Evolutionary conservation across 2,329 filamentous ascomycete species (phyloP).

Genomic region (Fusarium tuaranense): DNA sequence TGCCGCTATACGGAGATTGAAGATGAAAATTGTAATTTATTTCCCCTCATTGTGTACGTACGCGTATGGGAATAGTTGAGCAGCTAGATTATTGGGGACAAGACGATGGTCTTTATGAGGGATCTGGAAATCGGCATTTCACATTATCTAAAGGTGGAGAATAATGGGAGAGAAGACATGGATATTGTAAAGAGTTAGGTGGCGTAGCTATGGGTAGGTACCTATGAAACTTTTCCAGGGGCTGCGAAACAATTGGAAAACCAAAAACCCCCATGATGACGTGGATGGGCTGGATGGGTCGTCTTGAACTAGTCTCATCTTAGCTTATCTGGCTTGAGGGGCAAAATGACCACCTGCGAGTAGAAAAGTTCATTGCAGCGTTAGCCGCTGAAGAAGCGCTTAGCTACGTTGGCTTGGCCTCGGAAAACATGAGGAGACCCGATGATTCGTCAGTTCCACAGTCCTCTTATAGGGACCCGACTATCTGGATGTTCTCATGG

Average conservation of each 20-base stretch:
- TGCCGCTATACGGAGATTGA: background rate
- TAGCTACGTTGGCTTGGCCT: background rate
- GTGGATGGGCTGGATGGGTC: background rate
- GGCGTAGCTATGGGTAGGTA: background rate
- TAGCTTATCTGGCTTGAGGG: background rate
- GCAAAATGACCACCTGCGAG: background rate
- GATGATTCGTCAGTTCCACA: too few relatives aligned
- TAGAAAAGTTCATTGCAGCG: background rate
- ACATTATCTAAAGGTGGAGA: background rate
- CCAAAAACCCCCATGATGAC: background rate
- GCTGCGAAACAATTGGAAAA: background rate
- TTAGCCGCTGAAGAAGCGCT: background rate
- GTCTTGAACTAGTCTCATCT: background rate
- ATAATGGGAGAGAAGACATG: background rate
- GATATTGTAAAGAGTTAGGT: background rate
- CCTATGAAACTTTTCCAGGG: background rate
- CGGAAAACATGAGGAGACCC: background rate
- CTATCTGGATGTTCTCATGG: too few relatives aligned
- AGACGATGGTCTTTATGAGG: background rate
- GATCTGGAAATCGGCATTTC: too few relatives aligned
- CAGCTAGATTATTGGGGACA: background rate
- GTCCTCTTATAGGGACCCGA: too few relatives aligned
- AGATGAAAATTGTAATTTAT: background rate
- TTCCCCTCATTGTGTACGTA: background rate
- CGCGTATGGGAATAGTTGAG: background rate